These are phyloP conservation scores for Microstegium vimineum DNA, from an alignment of 176 grass and related monocot species.

Conservation along the genomic window DNA sequence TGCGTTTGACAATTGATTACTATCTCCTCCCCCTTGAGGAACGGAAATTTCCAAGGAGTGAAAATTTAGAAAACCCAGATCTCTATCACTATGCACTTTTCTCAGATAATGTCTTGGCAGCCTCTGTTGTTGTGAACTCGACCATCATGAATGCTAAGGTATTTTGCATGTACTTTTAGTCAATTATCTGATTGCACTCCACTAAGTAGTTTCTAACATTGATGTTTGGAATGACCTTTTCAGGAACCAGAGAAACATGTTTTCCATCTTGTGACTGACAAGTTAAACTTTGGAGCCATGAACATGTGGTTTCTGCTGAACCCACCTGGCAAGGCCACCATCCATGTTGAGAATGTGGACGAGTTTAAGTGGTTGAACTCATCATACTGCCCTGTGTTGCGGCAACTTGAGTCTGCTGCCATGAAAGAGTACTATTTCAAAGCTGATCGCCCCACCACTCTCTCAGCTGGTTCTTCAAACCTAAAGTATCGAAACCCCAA, in stretches of 20 bases:
- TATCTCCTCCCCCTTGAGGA: constrained; percentile 83
- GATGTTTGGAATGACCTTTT: constrained; percentile 8
- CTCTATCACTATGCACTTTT: constrained; percentile 98
- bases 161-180: constrained; percentile 1
- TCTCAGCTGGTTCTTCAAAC: constrained; percentile 81
- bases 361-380: constrained; percentile 99
- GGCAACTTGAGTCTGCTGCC: constrained; percentile 82
- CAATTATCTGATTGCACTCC: not conserved
- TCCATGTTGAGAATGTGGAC: constrained; percentile 98
- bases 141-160: constrained; percentile 99
- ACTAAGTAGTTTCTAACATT: not conserved
- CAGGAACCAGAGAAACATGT: constrained; percentile 99
- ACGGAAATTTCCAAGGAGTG: constrained; percentile 57
- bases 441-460: constrained; percentile 80
- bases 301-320: constrained; percentile 99
- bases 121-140: constrained; percentile 96
- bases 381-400: constrained; percentile 92
- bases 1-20: constrained; percentile 93
- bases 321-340: constrained; percentile 86
- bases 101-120: constrained; percentile 96
- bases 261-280: constrained; percentile 98
- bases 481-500: constrained; percentile 96
- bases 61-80: constrained; percentile 85
- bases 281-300: constrained; percentile 98
- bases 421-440: constrained; percentile 99